Conservation (phyloP, 2,329 filamentous ascomycete genomes). For the Xylariomycetidae sp. region DNA sequence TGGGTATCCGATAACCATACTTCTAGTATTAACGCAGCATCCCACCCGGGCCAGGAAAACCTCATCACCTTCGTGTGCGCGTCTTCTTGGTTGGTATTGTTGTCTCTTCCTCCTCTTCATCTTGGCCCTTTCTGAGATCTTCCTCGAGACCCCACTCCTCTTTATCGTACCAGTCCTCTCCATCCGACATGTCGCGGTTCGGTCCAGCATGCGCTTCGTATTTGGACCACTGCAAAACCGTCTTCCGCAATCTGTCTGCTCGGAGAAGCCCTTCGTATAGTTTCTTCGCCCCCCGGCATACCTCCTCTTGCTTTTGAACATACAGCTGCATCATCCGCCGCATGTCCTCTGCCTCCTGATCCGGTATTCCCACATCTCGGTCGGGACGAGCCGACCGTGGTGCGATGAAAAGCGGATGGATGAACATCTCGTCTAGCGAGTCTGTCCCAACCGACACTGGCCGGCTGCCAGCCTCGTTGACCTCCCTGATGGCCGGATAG, state of each 20-base stretch:
- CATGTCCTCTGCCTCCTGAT: slow-evolving; percentile 71
- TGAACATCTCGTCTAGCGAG: slow-evolving; percentile 43
- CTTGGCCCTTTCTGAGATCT: slow-evolving; percentile 73
- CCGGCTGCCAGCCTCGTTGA: slow-evolving; percentile 15
- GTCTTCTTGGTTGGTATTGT: slow-evolving; percentile 55
- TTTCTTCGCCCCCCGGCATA: slow-evolving; percentile 62
- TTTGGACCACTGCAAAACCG: slow-evolving; percentile 70
- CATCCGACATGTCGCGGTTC: slow-evolving; percentile 73
- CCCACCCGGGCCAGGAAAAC: neutral
- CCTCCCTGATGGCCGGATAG: slow-evolving; percentile 10
- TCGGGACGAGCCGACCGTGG: slow-evolving; percentile 58
- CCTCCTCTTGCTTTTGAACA: slow-evolving; percentile 81
- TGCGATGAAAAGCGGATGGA: slow-evolving; percentile 70
- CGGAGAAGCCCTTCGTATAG: slow-evolving; percentile 66
- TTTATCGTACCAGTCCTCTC: slow-evolving; percentile 83
- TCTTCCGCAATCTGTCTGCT: slow-evolving; percentile 64
- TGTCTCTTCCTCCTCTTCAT: slow-evolving; percentile 73
- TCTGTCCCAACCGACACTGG: slow-evolving; percentile 32
- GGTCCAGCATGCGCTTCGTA: slow-evolving; percentile 65
- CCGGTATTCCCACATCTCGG: slow-evolving; percentile 64
- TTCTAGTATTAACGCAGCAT: too few relatives aligned
- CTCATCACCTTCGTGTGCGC: slow-evolving; percentile 41
- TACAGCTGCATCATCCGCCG: slow-evolving; percentile 68
- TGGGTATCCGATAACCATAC: slow-evolving; percentile 14
- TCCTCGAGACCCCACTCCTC: slow-evolving; percentile 72